These are phyloP conservation scores for Globisporangium spiculum DNA, from an alignment of 352 stramenopile species.

Conservation along the genomic window DNA sequence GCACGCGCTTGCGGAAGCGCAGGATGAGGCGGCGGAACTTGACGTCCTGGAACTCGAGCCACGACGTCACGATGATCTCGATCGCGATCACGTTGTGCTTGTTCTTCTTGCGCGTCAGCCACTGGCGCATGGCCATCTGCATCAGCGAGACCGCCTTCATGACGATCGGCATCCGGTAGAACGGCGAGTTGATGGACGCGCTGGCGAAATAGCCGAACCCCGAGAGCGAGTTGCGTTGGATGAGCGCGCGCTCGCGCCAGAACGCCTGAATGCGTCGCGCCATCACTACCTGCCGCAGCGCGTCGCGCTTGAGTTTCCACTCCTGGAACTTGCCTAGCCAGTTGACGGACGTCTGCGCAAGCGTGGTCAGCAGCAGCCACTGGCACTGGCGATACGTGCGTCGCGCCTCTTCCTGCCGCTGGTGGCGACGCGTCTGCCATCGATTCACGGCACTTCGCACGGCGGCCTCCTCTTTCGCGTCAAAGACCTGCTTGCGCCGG, in stretches of 20 bases:
- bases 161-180: constrained; percentile 51
- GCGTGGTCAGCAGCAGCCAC: constrained; percentile 48
- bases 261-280: constrained; percentile 49
- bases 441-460: constrained; percentile 38
- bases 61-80: constrained; percentile 64
- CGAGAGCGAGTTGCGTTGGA: constrained; percentile 24
- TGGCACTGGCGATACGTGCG: constrained; percentile 47
- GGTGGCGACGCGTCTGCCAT: constrained; percentile 46
- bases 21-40: constrained; percentile 81
- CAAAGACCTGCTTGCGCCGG: constrained; percentile 52
- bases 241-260: constrained; percentile 39
- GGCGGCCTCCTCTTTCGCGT: constrained; percentile 37
- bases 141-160: constrained; percentile 39
- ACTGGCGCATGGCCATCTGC: constrained; percentile 40
- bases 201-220: constrained; percentile 20
- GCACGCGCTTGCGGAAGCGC: constrained; percentile 70
- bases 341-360: constrained; percentile 31
- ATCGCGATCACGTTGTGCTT: constrained; percentile 25
- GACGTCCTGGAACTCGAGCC: constrained; percentile 79
- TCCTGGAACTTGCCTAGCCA: constrained; percentile 46
- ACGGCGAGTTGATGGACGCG: constrained; percentile 32
- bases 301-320: constrained; percentile 36
- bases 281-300: constrained; percentile 42
- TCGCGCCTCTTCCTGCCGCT: constrained; percentile 30
- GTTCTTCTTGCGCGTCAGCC: constrained; percentile 30